Percentiles rank a stretch among this genome's conserved stretches.
These are phyloP conservation scores for Plantago major DNA, from an alignment of 257 asterid species.

Conservation along the genomic window DNA sequence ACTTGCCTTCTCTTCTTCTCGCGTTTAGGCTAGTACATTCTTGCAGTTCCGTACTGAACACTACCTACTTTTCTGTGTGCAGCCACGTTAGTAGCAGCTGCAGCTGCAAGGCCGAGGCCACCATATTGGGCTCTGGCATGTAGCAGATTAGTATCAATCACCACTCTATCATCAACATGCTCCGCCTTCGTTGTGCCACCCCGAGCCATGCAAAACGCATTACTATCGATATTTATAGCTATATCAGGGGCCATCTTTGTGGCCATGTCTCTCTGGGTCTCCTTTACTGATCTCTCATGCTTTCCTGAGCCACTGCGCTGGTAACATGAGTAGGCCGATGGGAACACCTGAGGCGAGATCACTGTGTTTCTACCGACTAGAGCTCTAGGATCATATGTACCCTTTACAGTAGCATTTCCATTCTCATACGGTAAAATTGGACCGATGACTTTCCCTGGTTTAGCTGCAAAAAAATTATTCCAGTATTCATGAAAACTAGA, in stretches of 20 bases:
- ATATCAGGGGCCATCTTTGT: slow-evolving; percentile 61
- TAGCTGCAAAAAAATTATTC: slow-evolving; percentile 29
- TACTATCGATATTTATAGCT: slow-evolving; percentile 59
- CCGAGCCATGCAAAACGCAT: slow-evolving; percentile 42
- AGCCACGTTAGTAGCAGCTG: slow-evolving; percentile 28
- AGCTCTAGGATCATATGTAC: slow-evolving; percentile 45
- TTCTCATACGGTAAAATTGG: slow-evolving; percentile 39
- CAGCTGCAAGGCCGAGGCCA: slow-evolving; percentile 40
- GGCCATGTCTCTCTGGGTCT: slow-evolving; percentile 36
- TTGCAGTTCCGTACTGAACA: slow-evolving; percentile 35
- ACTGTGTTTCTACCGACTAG: slow-evolving; percentile 34
- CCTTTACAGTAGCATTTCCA: slow-evolving; percentile 29
- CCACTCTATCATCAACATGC: slow-evolving; percentile 43
- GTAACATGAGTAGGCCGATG: slow-evolving; percentile 34
- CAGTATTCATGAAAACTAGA: neutral
- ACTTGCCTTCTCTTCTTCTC: slow-evolving; percentile 1
- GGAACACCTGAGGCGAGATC: slow-evolving; percentile 28
- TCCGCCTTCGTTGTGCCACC: slow-evolving; percentile 38
- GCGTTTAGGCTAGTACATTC: slow-evolving; percentile 30
- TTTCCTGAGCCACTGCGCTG: slow-evolving; percentile 31
- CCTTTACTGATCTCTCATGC: slow-evolving; percentile 36
- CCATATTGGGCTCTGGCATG: slow-evolving; percentile 59
- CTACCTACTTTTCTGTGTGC: slow-evolving; percentile 32
- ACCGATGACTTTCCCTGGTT: slow-evolving; percentile 59
- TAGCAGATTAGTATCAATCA: slow-evolving; percentile 55